Conservation (phyloP, 148 eudicot species). For the Heliamphora exappendiculata region DNA sequence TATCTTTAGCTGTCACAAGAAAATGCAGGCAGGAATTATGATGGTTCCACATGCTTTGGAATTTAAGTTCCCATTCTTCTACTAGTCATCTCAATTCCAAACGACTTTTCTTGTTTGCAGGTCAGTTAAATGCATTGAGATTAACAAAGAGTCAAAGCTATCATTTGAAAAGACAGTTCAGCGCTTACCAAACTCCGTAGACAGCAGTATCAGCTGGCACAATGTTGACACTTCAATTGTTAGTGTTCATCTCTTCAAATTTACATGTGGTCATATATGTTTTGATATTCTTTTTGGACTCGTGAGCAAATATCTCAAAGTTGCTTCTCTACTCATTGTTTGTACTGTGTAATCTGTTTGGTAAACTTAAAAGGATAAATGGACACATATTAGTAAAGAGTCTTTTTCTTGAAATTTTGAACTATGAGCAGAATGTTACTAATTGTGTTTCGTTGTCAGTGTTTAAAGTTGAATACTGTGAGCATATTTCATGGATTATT, state of each 20-base stretch:
- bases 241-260: constrained; percentile 14
- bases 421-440: not conserved
- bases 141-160: constrained; percentile 84
- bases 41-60: not conserved
- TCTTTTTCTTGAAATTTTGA: not conserved
- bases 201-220: constrained; percentile 90
- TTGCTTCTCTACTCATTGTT: too few relatives aligned
- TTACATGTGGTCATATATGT: not conserved
- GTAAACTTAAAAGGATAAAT: not conserved
- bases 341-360: not conserved
- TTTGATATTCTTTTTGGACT: not conserved
- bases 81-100: not conserved
- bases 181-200: constrained; percentile 57
- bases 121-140: constrained; percentile 80
- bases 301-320: not conserved
- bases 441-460: not conserved
- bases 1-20: constrained; percentile 78
- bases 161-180: constrained; percentile 81
- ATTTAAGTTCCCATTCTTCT: constrained; percentile 8
- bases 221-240: constrained; percentile 80
- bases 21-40: constrained; percentile 59
- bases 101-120: constrained; percentile 27
- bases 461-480: not conserved
- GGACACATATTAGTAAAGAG: not conserved
- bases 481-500: not conserved